Evolutionary conservation across 2,329 filamentous ascomycete species (phyloP).

Genomic region (Ophiostoma sp.): DNA sequence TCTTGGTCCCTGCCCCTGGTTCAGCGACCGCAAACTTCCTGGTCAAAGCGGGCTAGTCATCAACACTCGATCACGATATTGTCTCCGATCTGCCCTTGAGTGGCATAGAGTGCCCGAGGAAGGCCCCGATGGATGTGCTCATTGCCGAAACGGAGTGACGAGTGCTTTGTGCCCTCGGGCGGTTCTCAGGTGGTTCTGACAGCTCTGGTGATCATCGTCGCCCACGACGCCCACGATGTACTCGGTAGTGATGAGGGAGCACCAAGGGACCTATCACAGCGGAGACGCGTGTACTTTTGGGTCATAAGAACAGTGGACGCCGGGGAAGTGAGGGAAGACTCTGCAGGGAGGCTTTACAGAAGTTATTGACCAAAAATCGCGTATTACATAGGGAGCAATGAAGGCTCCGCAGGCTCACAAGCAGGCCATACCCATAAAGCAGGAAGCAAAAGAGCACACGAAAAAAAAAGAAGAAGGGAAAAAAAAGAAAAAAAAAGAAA

Average conservation of each 20-base stretch:
- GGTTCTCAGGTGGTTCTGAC: background rate
- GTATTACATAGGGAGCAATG: background rate
- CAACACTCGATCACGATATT: background rate
- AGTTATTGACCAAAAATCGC: background rate
- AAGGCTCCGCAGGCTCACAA: background rate
- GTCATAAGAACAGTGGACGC: background rate
- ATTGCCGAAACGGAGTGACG: background rate
- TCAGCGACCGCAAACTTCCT: background rate
- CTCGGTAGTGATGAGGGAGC: background rate
- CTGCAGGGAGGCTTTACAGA: background rate
- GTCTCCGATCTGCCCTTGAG: background rate
- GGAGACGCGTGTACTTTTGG: slow-evolving; percentile 2
- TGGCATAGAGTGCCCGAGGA: background rate
- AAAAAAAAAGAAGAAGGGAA: background rate
- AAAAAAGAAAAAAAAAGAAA: background rate
- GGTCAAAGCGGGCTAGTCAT: background rate
- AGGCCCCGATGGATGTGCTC: background rate
- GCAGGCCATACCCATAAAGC: background rate
- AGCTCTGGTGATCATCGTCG: background rate
- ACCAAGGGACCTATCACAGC: background rate
- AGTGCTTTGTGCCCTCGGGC: background rate
- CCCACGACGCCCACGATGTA: background rate
- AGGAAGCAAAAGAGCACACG: background rate
- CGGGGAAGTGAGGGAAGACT: background rate
- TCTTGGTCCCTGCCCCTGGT: background rate